Base-by-base conservation (phyloP, 1,284 basidiomycete genomes). In the Rhodotorula sp. region DNA sequence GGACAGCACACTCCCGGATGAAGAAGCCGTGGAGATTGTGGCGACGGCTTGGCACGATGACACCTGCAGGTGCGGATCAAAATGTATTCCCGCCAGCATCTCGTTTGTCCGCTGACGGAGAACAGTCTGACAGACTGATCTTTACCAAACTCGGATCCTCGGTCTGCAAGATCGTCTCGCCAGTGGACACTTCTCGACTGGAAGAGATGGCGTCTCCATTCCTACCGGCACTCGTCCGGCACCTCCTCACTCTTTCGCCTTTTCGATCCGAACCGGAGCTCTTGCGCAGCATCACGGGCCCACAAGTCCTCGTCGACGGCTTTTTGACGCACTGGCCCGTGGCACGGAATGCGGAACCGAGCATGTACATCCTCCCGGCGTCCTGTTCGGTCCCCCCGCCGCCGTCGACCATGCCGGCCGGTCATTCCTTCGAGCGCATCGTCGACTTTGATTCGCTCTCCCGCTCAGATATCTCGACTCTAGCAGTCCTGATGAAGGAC, bases 91-190 rank as follows among this genome's bases (percentile, higher is more conserved):
- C 29, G 1, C 62, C 43, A 21, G n/a, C 21, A 15, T 54, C 16
- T 26, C 57, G 5, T 7, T 21, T 56, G 16, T 14, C 10, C 26
- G 18, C 16, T 39, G 39, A 29, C 39, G 6, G 18, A 29, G 34
- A 10, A 15, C 26, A 6, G 23, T 5, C 43, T n/a, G n/a, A 2
- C 65, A 71, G 70, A 8, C 66, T 71, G 20, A 26, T 71, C 39
- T 71, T 68, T 47, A 65, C 58, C 21, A 68, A 68, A 26, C 48
- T 68, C n/a, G 66, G n/a, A 23, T 59, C 34, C 34, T 43, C 56
- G 3, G 54, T 43, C 16, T 59, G 58, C 66, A 68, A 65, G 63
- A 48, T 64, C 54, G 62, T 57, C 20, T 71, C 59, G 20, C 70
- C 70, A 3, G 26, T 65, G 14, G 20, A 48, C 1, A n/a, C 67